Evolutionary conservation across 1,284 basidiomycete genomes (phyloP), one percentile per base, ranked within the genome.

Genomic region (Lignosus rhinocerotis): DNA sequence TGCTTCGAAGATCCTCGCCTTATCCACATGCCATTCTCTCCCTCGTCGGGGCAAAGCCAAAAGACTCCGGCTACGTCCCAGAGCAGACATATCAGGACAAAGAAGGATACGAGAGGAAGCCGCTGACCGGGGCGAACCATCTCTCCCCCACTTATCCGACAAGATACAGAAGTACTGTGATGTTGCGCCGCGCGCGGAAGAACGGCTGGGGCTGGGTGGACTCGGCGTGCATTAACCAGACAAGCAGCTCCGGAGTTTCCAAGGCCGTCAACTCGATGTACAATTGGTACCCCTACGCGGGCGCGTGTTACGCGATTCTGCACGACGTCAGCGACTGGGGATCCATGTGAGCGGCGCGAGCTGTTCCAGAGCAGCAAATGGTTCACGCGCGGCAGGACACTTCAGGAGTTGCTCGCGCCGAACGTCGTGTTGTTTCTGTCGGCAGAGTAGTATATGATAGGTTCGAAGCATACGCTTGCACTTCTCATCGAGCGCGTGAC

Each of bases 261-360:
- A 54, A 62, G 38, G 56, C 54, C 3, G 53, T 61, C 43, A 61
- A 58, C 56, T 61, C 60, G 10, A 61, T 61, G 60, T 61, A 53
- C 56, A 36, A 57, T 30, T 62, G 56, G 56, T 62, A 62, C 16
- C 36, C 39, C 2, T 53, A 46, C 33, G 49, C 60, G 1, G 16
- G 8, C 2, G 31, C 54, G 9, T 62, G 60, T 51, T 62, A 53
- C 54, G 57, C 49, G 6, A 58, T 46, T 41, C 56, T 62, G 12
- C 34, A 21, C 42, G 60, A 62, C 33, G 56, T 62, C n/a, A 4
- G 25, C 48, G 31, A 19, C 9, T 34, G 49, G 52, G 33, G 32
- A 41, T 32, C 8, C 36, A 47, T 17, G 38, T n/a, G 12, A 38
- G 34, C 31, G 34, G 31, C 6, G 33, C 30, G 1, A 39, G 6